These are phyloP conservation scores for Globisporangium alternatum DNA, from an alignment of 352 stramenopile genomes.

Conservation along the genomic window DNA sequence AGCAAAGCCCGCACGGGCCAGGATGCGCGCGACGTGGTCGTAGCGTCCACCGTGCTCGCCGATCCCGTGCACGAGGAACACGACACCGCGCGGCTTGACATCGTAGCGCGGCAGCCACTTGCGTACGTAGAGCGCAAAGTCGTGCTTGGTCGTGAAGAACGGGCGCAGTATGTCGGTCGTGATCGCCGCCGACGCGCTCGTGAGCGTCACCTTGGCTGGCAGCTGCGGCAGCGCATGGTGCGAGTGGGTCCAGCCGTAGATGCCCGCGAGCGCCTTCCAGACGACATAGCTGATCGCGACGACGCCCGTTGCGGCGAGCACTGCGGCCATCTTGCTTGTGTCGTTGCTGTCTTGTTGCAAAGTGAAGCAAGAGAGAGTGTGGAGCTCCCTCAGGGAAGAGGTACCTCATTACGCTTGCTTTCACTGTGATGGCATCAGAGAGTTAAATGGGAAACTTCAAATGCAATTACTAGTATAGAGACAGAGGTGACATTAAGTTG, in stretches of 20 bases:
- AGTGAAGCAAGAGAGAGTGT: not conserved
- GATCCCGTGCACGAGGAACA: slow-evolving; percentile 60
- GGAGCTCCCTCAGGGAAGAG: no score
- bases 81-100: slow-evolving; percentile 23
- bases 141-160: slow-evolving; percentile 37
- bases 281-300: slow-evolving; percentile 18
- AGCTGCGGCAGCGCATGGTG: slow-evolving; percentile 23
- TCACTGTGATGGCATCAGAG: no score
- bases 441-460: no score
- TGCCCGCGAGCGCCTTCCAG: not conserved
- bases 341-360: not conserved
- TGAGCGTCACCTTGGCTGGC: slow-evolving; percentile 1
- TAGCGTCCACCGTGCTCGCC: slow-evolving; percentile 52
- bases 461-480: no score
- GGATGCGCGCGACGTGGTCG: slow-evolving; percentile 39
- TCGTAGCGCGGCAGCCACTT: slow-evolving; percentile 40
- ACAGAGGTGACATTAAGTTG: no score
- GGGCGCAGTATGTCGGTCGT: slow-evolving; percentile 21
- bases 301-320: slow-evolving; percentile 16
- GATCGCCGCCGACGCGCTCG: not conserved
- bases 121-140: slow-evolving; percentile 39
- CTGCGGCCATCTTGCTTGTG: slow-evolving; percentile 9
- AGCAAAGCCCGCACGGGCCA: slow-evolving; percentile 37
- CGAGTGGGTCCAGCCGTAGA: slow-evolving; percentile 10
- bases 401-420: no score